Evolutionary conservation across 2,329 filamentous ascomycete species (phyloP).

Genomic region (Pyrenophora tritici-repentis): DNA sequence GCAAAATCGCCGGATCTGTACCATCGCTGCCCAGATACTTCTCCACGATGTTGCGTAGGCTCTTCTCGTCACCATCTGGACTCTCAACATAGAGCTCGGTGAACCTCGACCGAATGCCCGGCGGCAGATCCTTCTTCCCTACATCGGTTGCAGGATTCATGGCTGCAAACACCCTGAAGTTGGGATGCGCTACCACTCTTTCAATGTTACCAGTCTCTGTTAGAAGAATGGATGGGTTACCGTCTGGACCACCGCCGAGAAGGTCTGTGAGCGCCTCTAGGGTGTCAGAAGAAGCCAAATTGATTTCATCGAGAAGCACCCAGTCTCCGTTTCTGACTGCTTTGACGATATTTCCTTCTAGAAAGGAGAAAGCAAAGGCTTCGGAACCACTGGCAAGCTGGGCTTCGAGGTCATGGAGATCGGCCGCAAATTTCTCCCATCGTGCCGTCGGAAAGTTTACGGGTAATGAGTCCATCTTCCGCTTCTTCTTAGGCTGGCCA

Average conservation of each 20-base stretch:
- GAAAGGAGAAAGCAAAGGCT: slow-evolving; percentile 89
- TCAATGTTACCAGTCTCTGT: slow-evolving; percentile 95
- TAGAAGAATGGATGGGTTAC: slow-evolving; percentile 80
- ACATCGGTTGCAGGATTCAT: slow-evolving; percentile 99
- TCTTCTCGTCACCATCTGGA: slow-evolving; percentile 84
- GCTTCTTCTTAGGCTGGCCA: slow-evolving; percentile 74
- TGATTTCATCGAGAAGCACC: slow-evolving; percentile 97
- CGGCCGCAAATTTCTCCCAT: slow-evolving; percentile 80
- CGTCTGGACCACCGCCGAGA: slow-evolving; percentile 71
- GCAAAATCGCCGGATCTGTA: slow-evolving; percentile 69
- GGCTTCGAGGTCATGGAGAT: slow-evolving; percentile 76
- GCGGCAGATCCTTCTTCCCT: slow-evolving; percentile 90
- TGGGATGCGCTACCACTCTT: slow-evolving; percentile 82
- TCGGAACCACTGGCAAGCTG: slow-evolving; percentile 75
- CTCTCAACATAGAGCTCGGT: slow-evolving; percentile 94
- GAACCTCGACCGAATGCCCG: slow-evolving; percentile 87
- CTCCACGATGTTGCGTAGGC: slow-evolving; percentile 84
- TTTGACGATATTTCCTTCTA: slow-evolving; percentile 95
- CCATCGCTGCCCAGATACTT: slow-evolving; percentile 76
- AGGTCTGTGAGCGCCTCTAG: slow-evolving; percentile 92
- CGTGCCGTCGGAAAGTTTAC: slow-evolving; percentile 63
- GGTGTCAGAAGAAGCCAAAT: slow-evolving; percentile 91
- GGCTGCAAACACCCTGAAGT: slow-evolving; percentile 95
- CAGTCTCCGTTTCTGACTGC: slow-evolving; percentile 96
- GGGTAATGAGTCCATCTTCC: slow-evolving; percentile 62